Evolutionary conservation across 805 yeast species (phyloP), one percentile per base, ranked within the genome.

Genomic region (Candida morakotiae): DNA sequence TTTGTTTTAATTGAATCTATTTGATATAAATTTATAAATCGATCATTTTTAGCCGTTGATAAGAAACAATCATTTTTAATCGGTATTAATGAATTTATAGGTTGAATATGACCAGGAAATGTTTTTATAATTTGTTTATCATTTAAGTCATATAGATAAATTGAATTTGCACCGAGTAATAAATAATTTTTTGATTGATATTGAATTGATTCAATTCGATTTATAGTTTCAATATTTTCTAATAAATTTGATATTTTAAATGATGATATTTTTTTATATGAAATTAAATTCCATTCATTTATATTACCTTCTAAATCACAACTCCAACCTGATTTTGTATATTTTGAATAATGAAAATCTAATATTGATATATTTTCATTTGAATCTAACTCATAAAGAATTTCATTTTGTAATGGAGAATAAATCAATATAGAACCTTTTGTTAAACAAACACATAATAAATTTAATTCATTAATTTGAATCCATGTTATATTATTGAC

Each of bases 51-150:
- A 1, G 96, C 94, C 35, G 83, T 73, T 1, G 93, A 81, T 29
- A 85, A 57, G 48, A 87, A 77, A 31, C 62, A 64, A 32, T 73
- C 72, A 7, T 60, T 56, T 23, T 57, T 52, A 4, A 70, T 52
- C 5, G 71, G 60, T 25, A 71, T 39, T 9, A 81, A 58, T 9
- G 77, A 58, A 47, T 67, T 69, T 28, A 87, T 72, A 3, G 87
- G 81, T 14, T 84, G 73, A 21, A 85, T 76, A 53, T 87, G 94
- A 19, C 91, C 94, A 2, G 94, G 87, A 53, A 76, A 79, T 1
- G 79, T 70, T 46, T 65, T 67, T 13, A 71, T 58, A 2, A 77
- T 59, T 36, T 61, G 58, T 28, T 51, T 54, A 42, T 66, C 20
- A 43, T 53, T 39, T 5, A 58, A 48, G 48, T 78, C 77, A 17